A percentile compares a stretch with the other conserved stretches of the same genome.
Evolutionary conservation across 208 protist genomes (phyloP).

Genomic region (Leishmania martiniquensis): DNA sequence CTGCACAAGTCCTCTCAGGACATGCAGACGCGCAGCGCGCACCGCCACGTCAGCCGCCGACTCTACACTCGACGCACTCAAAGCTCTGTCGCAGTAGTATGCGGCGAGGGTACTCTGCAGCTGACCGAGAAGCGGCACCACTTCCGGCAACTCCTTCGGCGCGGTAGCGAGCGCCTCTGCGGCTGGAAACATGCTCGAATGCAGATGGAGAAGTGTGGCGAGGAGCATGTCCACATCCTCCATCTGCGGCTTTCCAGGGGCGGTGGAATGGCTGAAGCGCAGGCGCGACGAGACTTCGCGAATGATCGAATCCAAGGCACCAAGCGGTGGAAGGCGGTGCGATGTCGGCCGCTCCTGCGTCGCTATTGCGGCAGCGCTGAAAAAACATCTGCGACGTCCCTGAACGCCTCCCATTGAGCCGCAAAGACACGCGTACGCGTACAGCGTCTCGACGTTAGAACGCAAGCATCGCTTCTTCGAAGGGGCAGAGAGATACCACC

Average conservation of each 20-base stretch:
- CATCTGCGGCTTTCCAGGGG: no score
- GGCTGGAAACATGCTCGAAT: background rate
- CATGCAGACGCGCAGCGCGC: constrained; percentile 17
- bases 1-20: background rate
- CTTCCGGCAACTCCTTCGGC: background rate
- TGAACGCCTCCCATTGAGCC: background rate
- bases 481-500: background rate
- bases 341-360: background rate
- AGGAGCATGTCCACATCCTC: constrained; percentile 10
- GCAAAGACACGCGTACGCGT: constrained; percentile 8
- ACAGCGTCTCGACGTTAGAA: constrained; percentile 23
- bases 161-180: background rate
- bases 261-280: background rate
- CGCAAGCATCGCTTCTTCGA: constrained; percentile 7
- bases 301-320: background rate
- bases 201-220: constrained; percentile 1
- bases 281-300: background rate
- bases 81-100: background rate
- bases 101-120: background rate
- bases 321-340: background rate
- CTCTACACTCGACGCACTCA: background rate
- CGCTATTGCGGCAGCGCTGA: background rate
- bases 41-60: background rate
- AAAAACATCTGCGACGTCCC: no score
- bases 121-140: constrained; percentile 3